These are phyloP conservation scores for Zoysia matrella DNA, from an alignment of 202 grass and related monocot genomes.

Conservation along the genomic window DNA sequence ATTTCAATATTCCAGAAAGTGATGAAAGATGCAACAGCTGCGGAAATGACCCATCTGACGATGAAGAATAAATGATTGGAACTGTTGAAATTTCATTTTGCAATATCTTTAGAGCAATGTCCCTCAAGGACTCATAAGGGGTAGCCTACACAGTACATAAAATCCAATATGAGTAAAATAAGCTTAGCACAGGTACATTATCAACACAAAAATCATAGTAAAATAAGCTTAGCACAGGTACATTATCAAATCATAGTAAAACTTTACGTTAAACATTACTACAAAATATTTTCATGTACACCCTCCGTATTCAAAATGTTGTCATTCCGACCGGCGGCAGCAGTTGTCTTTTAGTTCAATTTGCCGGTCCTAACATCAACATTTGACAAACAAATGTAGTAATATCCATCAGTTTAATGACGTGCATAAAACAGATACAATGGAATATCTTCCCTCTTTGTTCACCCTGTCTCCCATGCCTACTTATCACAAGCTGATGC, in stretches of 20 bases:
- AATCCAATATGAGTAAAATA: not conserved
- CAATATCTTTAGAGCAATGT: constrained; percentile 85
- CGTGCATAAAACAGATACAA: too few relatives aligned
- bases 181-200: not conserved
- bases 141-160: constrained; percentile 56
- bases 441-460: not conserved
- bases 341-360: too few relatives aligned
- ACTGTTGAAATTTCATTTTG: constrained; percentile 83
- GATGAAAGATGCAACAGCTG: constrained; percentile 97
- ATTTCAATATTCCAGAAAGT: constrained; percentile 97
- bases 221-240: constrained; percentile 12
- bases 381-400: not conserved
- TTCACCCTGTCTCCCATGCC: not conserved
- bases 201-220: not conserved
- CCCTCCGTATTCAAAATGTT: too few relatives aligned
- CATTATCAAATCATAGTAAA: not conserved
- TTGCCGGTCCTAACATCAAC: too few relatives aligned
- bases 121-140: constrained; percentile 85
- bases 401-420: not conserved
- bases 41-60: constrained; percentile 87
- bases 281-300: not conserved
- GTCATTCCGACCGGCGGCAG: too few relatives aligned
- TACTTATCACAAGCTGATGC: not conserved
- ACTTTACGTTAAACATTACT: not conserved
- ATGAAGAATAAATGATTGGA: constrained; percentile 79